Base-by-base conservation (phyloP, 352 stramenopile species). In the Pythium dissimile region DNA sequence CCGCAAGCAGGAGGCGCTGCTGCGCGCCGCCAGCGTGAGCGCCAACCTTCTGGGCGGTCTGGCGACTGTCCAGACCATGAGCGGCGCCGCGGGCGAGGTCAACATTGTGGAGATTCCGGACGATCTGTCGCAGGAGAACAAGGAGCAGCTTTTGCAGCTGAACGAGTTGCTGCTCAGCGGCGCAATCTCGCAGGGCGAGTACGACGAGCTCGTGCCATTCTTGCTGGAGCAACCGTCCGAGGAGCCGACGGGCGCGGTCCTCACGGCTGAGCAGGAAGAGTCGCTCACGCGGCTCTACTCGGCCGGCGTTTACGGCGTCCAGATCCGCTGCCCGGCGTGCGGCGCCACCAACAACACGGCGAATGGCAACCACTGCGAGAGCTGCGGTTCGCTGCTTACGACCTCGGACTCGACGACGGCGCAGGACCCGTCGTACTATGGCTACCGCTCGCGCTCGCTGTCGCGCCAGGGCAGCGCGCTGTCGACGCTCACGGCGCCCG, bases 151-250 rank as follows among this genome's bases (percentile, higher is more conserved):
- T 24, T 66, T 92, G 59, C 83, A 95, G 71, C 60, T 95, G 32
- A 93, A 91, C 67, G 85, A 93, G 55, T 54, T 95, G 55, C 61
- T 95, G 38, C 72, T 95, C 43, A 85, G 78, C 46, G 83, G 85
- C 21, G 83, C 85, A 13, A 95, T 95, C 47, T 75, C 80, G 24
- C 85, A 93, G 69, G 71, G 67, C 41, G 85, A 95, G 66, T 93
- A 95, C 67, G 85, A 95, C 43, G 83, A 93, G 45, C 70, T 95
- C 21, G 84, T 95, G 59, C 83, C 85, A n/a, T 95, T 95, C 64
- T 24, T 93, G 56, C 63, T 95, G 20, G 85, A 92, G 66, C 75
- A 83, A 50, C 83, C 80, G 12, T 54, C 61, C 20, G 74, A 88
- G 32, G 76, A 77, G 9, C 62, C 66, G 16, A 76, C 79, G 10